Evolutionary conservation across 2,329 filamentous ascomycete genomes (phyloP).

Genomic region (Myriosclerotinia duriaeana): DNA sequence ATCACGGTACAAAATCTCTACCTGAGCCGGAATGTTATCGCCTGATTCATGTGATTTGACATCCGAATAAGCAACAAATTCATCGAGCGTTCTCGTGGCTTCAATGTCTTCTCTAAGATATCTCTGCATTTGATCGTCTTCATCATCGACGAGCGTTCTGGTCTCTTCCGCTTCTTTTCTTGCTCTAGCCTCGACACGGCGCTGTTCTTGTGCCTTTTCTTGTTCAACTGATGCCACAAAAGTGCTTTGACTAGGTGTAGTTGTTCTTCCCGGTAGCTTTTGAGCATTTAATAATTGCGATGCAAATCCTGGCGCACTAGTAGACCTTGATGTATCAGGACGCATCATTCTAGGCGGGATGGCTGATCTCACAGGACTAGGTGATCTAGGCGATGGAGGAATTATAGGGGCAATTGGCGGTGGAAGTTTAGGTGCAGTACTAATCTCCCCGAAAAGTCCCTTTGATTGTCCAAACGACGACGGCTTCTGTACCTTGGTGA

Average conservation of each 20-base stretch:
- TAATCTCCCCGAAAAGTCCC: constrained; percentile 56
- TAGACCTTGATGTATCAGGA: constrained; percentile 55
- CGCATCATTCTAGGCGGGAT: constrained; percentile 52
- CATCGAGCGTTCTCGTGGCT: constrained; percentile 61
- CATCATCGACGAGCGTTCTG: constrained; percentile 62
- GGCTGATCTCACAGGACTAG: constrained; percentile 65
- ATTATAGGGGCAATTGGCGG: constrained; percentile 51
- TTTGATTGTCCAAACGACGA: constrained; percentile 44
- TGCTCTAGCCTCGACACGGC: constrained; percentile 45
- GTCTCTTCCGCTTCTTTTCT: constrained; percentile 58
- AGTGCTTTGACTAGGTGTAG: constrained; percentile 46
- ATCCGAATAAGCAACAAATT: constrained; percentile 65
- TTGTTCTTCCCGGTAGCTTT: constrained; percentile 51
- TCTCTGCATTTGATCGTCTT: constrained; percentile 66
- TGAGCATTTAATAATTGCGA: constrained; percentile 51
- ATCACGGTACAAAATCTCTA: constrained; percentile 70
- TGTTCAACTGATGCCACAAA: constrained; percentile 34
- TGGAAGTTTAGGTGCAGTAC: constrained; percentile 55
- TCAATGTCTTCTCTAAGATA: constrained; percentile 60
- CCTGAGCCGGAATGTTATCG: constrained; percentile 60
- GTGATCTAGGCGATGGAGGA: constrained; percentile 69
- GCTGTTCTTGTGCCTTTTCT: constrained; percentile 36
- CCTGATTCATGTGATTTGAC: constrained; percentile 47
- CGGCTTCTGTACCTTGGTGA: constrained; percentile 49
- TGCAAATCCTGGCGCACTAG: constrained; percentile 60